Evolutionary conservation across 176 grass and related monocot genomes (phyloP).

Genomic region (Zoysia japonica): DNA sequence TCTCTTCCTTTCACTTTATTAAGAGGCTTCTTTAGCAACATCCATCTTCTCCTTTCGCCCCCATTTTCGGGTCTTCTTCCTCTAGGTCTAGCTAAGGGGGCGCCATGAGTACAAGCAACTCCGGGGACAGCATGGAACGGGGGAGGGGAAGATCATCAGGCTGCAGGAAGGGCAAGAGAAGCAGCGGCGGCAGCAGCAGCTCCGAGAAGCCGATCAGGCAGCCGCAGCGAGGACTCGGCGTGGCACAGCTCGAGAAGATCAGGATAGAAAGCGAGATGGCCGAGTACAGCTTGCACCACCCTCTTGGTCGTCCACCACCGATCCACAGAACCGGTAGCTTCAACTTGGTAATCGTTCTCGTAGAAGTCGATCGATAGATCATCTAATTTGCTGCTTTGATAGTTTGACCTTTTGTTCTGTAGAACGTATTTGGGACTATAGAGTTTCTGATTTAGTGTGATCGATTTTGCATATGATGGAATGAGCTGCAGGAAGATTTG

Average conservation of each 20-base stretch:
- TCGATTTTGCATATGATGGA: constrained; percentile 4
- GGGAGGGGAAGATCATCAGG: constrained; percentile 44
- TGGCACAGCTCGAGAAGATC: constrained; percentile 76
- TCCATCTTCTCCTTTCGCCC: constrained; percentile 34
- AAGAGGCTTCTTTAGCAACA: constrained; percentile 49
- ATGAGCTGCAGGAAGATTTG: constrained; percentile 36
- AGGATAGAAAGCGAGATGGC: constrained; percentile 68
- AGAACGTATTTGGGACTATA: background rate
- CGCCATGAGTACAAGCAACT: constrained; percentile 57
- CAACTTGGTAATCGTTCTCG: constrained; percentile 31
- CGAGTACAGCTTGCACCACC: constrained; percentile 41
- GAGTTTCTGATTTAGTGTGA: constrained; percentile 37
- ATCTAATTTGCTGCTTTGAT: background rate
- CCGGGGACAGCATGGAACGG: constrained; percentile 60
- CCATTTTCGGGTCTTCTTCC: constrained; percentile 38
- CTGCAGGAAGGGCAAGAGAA: constrained; percentile 61
- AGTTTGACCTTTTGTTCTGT: constrained; percentile 1
- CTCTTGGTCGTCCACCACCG: constrained; percentile 40
- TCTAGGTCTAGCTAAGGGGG: constrained; percentile 40
- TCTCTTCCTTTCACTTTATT: constrained; percentile 79
- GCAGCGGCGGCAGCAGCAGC: constrained; percentile 23
- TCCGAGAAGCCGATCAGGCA: constrained; percentile 60
- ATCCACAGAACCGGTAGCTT: constrained; percentile 41
- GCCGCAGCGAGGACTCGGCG: constrained; percentile 70
- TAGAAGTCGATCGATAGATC: background rate